Evolutionary conservation across 73 alveolate genomes (phyloP).

Genomic region (Paramecium sexaurelia): DNA sequence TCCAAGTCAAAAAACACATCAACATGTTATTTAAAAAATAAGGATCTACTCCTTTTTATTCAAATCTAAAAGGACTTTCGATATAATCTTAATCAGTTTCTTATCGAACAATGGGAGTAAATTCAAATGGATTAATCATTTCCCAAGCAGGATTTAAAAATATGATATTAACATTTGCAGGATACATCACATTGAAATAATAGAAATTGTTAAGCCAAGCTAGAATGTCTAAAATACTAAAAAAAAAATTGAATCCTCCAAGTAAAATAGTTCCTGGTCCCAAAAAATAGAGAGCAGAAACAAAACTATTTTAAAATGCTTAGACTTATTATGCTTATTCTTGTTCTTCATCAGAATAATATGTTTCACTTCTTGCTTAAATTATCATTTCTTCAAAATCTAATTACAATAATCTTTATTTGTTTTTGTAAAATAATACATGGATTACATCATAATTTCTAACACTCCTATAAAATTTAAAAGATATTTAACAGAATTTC

Average conservation of each 20-base stretch:
- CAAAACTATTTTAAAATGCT: not conserved
- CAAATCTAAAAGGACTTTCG: slow-evolving; percentile 43
- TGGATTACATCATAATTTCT: not conserved
- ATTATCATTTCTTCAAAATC: slow-evolving; percentile 32
- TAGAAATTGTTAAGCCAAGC: slow-evolving; percentile 44
- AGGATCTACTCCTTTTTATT: slow-evolving; percentile 45
- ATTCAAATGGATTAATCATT: not conserved
- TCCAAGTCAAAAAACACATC: not conserved
- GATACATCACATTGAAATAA: slow-evolving; percentile 15
- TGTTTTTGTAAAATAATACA: not conserved
- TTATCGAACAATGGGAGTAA: not conserved
- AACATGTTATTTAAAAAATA: not conserved
- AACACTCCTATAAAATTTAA: slow-evolving; percentile 17
- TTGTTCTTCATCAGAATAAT: not conserved
- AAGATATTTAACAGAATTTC: not conserved
- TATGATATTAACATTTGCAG: slow-evolving; percentile 26
- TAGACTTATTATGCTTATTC: not conserved
- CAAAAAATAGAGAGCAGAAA: not conserved
- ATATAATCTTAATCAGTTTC: not conserved
- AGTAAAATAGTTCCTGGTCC: slow-evolving; percentile 36
- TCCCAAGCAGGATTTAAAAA: slow-evolving; percentile 44
- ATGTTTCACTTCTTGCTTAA: not conserved
- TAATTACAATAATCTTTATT: not conserved
- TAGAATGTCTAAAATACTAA: not conserved
- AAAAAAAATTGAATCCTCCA: slow-evolving; percentile 41